Evolutionary conservation across 805 yeast genomes (phyloP), one percentile per base, ranked within the genome.

Genomic region (Candida ovalis): DNA sequence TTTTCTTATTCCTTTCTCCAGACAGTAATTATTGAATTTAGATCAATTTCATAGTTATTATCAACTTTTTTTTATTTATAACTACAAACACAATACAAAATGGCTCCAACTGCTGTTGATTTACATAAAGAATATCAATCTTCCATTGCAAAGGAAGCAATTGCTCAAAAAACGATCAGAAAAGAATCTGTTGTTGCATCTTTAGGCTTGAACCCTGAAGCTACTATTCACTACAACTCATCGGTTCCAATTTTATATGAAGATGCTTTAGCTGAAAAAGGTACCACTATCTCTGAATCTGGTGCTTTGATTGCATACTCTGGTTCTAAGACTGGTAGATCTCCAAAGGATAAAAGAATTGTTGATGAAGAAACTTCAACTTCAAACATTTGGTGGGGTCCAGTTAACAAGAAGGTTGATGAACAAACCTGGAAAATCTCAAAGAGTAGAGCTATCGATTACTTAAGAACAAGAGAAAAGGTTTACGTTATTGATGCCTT

Each of bases 331-430:
- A 92, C 98, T 47, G 99, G 99, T 63, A 86, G 99, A 73, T 92
- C 97, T 32, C 99, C 99, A 68, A 88, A 87, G 76, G 99, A 92
- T 74, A 92, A 92, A 72, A 87, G 99, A 75, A 88, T 92, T 68
- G 97, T 92, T 54, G 97, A 91, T 62, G 98, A 94, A 75, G 86
- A 81, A 60, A 78, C 94, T 44, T 89, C 97, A 36, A 72, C 78
- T 51, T 78, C 88, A 50, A 75, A 91, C 64, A 82, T 92, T 60
- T 92, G 99, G 99, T 92, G 99, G 99, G 99, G 99, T 23, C 98
- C 98, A 2, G 99, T 92, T 58, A 92, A 92, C 76, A 89, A 87
- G 73, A 88, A 92, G 73, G 91, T 92, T 60, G 86, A 88, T 51
- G 96, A 89, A 72, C 83, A 84, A 67, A 90, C 97, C 21, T 92